phyloP scores from a whole-genome alignment of 805 yeast genomes.

The Sugiyamaella floridensis region DNA sequence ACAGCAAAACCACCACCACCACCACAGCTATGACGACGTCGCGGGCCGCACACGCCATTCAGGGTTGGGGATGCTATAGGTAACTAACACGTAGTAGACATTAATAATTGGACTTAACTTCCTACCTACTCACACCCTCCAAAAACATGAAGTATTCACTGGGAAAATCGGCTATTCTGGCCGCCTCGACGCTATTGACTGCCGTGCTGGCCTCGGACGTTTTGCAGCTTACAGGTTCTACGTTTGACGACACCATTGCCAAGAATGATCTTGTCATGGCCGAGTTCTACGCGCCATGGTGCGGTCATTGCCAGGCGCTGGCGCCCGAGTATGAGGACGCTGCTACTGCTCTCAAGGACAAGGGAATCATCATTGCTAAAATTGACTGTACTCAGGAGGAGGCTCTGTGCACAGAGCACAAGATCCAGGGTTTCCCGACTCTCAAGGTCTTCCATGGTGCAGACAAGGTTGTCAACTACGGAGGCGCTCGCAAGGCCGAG shows the following conservation, averaged over 20 bases:
- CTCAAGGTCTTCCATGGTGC: constrained; percentile 53
- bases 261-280: constrained; percentile 71
- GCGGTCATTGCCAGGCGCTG: constrained; percentile 82
- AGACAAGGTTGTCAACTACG: constrained; percentile 48
- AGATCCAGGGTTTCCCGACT: constrained; percentile 79
- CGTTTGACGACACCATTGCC: constrained; percentile 57
- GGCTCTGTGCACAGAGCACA: constrained; percentile 65
- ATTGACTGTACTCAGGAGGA: constrained; percentile 74
- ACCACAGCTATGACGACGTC: too few species aligned
- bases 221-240: constrained; percentile 61
- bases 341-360: constrained; percentile 51
- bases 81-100: too few species aligned
- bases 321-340: constrained; percentile 58
- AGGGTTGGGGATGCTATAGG: too few species aligned
- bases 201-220: constrained; percentile 78
- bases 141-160: constrained; percentile 35
- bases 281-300: constrained; percentile 96
- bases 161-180: constrained; percentile 30
- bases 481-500: constrained; percentile 77
- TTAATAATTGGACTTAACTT: background rate
- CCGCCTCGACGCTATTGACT: constrained; percentile 34
- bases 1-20: too few species aligned
- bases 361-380: constrained; percentile 37
- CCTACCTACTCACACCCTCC: background rate
- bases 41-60: too few species aligned